Base-by-base conservation (phyloP, 1,139 yeast genomes). In the Candida albicans region DNA sequence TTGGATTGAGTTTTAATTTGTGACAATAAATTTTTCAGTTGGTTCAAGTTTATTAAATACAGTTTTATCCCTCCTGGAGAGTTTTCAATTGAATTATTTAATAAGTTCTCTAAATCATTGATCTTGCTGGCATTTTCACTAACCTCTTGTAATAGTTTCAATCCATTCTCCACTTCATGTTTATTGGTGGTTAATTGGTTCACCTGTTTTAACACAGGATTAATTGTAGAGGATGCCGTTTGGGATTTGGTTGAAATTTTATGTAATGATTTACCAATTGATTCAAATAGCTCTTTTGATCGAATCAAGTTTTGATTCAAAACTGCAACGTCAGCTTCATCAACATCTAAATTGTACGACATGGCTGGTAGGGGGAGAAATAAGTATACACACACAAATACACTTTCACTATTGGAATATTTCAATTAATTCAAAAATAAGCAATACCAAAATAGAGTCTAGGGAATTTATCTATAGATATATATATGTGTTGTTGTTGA, bases 311-410 rank as follows among this genome's bases (percentile, higher is more conserved):
- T 84, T 56, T 87, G 95, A 45, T 87, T 87, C 35, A 90, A 72
- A 8, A 90, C 90, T 2, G 89, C 83, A 39, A 88, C 83, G 54
- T 89, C 96, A 2, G 95, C 91, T 59, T 87, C 95, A 57, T 87
- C 95, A 1, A 82, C 71, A 56, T 85, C 93, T 11, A 66, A 65
- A 44, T 58, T 54, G 38, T 46, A 52, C 35, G 53, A 43, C 62
- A 58, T 59, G n/a, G 14, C 22, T 12, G 18, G 18, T 27, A 18
- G 27, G 37, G n/a, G n/a, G n/a, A n/a, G n/a, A n/a, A n/a, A n/a
- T n/a, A n/a, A n/a, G n/a, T n/a, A n/a, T n/a, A n/a, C n/a, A n/a
- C n/a, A n/a, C n/a, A n/a, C n/a, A n/a, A n/a, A 33, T 9, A 12
- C 22, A 27, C 22, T 25, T 31, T 18, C 22, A 18, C 22, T 18